Conservation (phyloP, 805 yeast species). For the Lipomyces mesembrius region DNA sequence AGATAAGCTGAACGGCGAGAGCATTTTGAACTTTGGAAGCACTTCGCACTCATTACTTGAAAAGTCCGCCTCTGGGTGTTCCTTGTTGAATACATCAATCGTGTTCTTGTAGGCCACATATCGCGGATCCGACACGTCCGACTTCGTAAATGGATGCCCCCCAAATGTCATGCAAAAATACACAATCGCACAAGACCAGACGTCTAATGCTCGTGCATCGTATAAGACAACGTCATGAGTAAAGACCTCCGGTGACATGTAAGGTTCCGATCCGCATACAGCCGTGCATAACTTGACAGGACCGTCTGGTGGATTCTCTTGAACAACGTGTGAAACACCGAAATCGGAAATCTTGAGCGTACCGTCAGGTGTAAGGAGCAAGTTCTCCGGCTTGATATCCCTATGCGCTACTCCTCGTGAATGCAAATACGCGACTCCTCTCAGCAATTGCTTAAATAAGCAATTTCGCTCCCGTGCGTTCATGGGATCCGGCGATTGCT, state of each 20-base stretch:
- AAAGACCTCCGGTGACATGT: slow-evolving; percentile 83
- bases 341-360: slow-evolving; percentile 82
- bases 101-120: slow-evolving; percentile 34
- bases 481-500: slow-evolving; percentile 75
- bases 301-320: slow-evolving; percentile 51
- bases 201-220: slow-evolving; percentile 82
- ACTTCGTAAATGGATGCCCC: slow-evolving; percentile 43
- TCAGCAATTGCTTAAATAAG: slow-evolving; percentile 79
- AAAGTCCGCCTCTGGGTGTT: slow-evolving; percentile 34
- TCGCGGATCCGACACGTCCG: slow-evolving; percentile 40
- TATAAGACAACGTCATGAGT: slow-evolving; percentile 46
- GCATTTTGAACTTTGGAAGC: slow-evolving; percentile 29
- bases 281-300: slow-evolving; percentile 71
- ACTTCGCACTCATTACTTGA: slow-evolving; percentile 17
- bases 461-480: slow-evolving; percentile 88
- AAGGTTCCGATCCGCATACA: slow-evolving; percentile 84
- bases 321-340: slow-evolving; percentile 74
- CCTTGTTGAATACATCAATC: slow-evolving; percentile 21
- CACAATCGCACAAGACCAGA: slow-evolving; percentile 93
- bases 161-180: slow-evolving; percentile 76
- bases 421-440: slow-evolving; percentile 88
- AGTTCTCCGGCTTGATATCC: slow-evolving; percentile 86
- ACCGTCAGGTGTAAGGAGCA: slow-evolving; percentile 74
- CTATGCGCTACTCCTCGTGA: slow-evolving; percentile 88
- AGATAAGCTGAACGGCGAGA: slow-evolving; percentile 31